Evolutionary conservation across 1,284 basidiomycete genomes (phyloP).

Genomic region (Ustilago vetiveriae): DNA sequence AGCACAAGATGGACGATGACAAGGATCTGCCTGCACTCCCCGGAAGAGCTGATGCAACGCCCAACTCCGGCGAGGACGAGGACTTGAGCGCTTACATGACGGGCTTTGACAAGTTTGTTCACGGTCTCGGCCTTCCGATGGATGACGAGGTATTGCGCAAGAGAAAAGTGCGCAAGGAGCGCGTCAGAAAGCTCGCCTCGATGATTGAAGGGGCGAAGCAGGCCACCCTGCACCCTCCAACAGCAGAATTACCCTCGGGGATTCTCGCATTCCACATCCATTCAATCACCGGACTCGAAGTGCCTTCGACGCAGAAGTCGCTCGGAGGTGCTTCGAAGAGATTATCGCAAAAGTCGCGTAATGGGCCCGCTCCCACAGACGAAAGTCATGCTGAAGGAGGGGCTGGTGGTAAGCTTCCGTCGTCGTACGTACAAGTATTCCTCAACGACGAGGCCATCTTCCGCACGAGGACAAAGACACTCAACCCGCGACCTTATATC

Average conservation of each 20-base stretch:
- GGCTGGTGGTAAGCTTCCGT: slow-evolving; percentile 48
- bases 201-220: slow-evolving; percentile 53
- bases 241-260: slow-evolving; percentile 41
- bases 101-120: slow-evolving; percentile 57
- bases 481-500: slow-evolving; percentile 60
- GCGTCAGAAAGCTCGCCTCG: slow-evolving; percentile 46
- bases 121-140: slow-evolving; percentile 52
- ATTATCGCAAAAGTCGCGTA: slow-evolving; percentile 28
- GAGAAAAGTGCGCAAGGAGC: slow-evolving; percentile 48
- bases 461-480: slow-evolving; percentile 56
- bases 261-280: slow-evolving; percentile 63
- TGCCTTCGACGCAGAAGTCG: slow-evolving; percentile 47
- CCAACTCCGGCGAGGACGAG: not conserved
- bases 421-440: slow-evolving; percentile 60
- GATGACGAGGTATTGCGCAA: slow-evolving; percentile 46
- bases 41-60: not conserved
- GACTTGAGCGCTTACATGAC: slow-evolving; percentile 46
- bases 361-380: slow-evolving; percentile 28
- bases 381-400: slow-evolving; percentile 46
- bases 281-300: slow-evolving; percentile 53
- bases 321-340: slow-evolving; percentile 39
- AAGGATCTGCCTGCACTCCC: slow-evolving; percentile 24
- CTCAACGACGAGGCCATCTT: slow-evolving; percentile 63
- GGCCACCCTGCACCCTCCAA: slow-evolving; percentile 47
- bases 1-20: slow-evolving; percentile 12